Evolutionary conservation across 2,329 filamentous ascomycete genomes (phyloP).

Genomic region (Davidsoniella virescens): DNA sequence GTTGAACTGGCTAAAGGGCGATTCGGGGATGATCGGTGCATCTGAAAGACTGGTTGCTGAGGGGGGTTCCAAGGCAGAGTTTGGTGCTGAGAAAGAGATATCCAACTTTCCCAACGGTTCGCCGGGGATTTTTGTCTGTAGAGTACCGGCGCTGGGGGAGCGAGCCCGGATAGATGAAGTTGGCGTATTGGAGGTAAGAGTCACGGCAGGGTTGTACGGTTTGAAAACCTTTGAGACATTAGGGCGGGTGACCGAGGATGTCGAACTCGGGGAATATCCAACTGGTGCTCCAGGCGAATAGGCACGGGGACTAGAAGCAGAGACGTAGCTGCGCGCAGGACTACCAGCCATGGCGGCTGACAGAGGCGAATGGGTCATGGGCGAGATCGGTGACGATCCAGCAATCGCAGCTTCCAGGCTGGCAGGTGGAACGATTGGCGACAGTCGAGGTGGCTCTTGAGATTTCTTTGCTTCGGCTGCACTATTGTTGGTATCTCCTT

Average conservation of each 20-base stretch:
- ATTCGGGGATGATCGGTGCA: slow-evolving; percentile 8
- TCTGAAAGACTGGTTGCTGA: neutral
- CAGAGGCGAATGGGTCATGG: slow-evolving; percentile 3
- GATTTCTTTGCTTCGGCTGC: neutral
- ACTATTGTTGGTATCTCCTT: neutral
- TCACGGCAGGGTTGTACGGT: slow-evolving; percentile 8
- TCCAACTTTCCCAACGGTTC: neutral
- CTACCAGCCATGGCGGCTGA: neutral
- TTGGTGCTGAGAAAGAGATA: slow-evolving; percentile 1
- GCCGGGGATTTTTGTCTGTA: neutral
- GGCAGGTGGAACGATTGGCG: slow-evolving; percentile 1
- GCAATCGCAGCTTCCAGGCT: slow-evolving; percentile 6
- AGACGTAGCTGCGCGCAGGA: neutral
- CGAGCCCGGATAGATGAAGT: neutral
- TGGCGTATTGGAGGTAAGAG: neutral
- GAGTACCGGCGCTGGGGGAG: neutral
- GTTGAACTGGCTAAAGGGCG: slow-evolving; percentile 12
- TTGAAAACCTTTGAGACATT: slow-evolving; percentile 8
- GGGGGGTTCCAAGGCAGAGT: neutral
- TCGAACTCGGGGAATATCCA: neutral
- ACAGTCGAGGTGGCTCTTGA: neutral
- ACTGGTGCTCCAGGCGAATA: neutral
- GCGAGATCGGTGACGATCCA: neutral
- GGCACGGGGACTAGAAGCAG: slow-evolving; percentile 1
- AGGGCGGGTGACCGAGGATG: neutral